Percentiles rank a stretch among this genome's conserved stretches.
Conservation (phyloP, 1,139 yeast genomes). For the Saccharomyces hybrid region DNA sequence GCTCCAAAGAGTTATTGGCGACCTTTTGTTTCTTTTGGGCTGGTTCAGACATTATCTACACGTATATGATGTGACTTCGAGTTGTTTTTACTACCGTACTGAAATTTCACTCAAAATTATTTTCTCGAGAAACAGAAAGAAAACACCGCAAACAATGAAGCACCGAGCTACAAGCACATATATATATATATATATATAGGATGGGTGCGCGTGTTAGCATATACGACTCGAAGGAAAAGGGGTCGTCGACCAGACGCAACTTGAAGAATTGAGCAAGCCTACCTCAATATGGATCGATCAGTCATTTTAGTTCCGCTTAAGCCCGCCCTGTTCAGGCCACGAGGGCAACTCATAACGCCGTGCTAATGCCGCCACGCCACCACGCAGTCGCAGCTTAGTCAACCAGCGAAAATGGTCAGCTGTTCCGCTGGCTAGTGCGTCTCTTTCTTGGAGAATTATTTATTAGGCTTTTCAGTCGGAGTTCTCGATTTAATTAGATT, state of each 20-base stretch:
- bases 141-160: neutral
- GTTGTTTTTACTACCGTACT: neutral
- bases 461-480: neutral
- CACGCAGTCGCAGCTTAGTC: neutral
- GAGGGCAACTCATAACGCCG: neutral
- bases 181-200: neutral
- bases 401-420: neutral
- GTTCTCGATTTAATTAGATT: constrained; percentile 1
- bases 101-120: neutral
- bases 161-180: neutral
- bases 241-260: neutral
- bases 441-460: neutral
- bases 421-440: neutral
- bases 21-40: constrained; percentile 36
- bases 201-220: neutral
- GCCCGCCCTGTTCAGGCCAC: neutral
- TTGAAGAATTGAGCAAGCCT: neutral
- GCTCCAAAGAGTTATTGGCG: constrained; percentile 67
- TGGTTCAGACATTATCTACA: constrained; percentile 27
- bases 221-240: neutral
- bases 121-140: neutral
- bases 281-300: neutral
- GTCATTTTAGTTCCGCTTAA: neutral
- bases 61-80: constrained; percentile 1
- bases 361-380: neutral